These are phyloP conservation scores for Ophiostoma pallidulum DNA, from an alignment of 2,329 filamentous ascomycete genomes.

Conservation along the genomic window DNA sequence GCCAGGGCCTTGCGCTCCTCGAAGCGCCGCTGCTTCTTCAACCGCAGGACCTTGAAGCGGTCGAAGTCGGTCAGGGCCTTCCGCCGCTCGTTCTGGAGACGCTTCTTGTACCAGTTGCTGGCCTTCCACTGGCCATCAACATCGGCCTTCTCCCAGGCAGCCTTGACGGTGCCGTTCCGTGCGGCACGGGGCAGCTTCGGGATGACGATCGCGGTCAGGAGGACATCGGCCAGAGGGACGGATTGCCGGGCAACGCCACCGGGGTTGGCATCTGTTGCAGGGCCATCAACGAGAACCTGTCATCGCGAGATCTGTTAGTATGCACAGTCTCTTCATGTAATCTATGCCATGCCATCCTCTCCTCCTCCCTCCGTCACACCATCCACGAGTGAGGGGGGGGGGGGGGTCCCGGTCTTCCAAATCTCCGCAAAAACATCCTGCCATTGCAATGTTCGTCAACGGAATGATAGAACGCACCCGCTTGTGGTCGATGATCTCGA, in stretches of 20 bases:
- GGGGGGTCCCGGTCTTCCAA: no score
- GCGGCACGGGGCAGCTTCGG: conserved; percentile 75
- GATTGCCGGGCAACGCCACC: conserved; percentile 74
- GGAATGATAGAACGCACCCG: conserved; percentile 63
- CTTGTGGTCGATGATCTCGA: conserved; percentile 99
- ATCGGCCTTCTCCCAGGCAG: conserved; percentile 81
- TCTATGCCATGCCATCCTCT: no score
- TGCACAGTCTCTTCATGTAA: not conserved
- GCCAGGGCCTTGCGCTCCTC: conserved; percentile 94
- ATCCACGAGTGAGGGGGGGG: no score
- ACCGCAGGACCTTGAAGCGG: conserved; percentile 98
- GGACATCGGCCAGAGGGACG: conserved; percentile 68
- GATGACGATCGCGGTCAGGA: conserved; percentile 85
- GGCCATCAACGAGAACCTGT: conserved; percentile 93
- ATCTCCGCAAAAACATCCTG: no score
- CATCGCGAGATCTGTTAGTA: conserved; percentile 3
- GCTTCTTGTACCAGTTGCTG: conserved; percentile 91
- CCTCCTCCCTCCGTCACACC: no score
- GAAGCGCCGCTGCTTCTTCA: conserved; percentile 99
- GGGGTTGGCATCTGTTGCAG: conserved; percentile 69
- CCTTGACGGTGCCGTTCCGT: conserved; percentile 74
- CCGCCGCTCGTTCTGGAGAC: conserved; percentile 75
- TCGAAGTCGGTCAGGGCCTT: conserved; percentile 95
- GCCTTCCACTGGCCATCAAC: conserved; percentile 90
- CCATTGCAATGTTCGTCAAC: not conserved